A percentile compares a stretch with the other conserved stretches of the same genome.
Evolutionary conservation across 805 yeast species (phyloP).

Genomic region (Clavispora fructus): DNA sequence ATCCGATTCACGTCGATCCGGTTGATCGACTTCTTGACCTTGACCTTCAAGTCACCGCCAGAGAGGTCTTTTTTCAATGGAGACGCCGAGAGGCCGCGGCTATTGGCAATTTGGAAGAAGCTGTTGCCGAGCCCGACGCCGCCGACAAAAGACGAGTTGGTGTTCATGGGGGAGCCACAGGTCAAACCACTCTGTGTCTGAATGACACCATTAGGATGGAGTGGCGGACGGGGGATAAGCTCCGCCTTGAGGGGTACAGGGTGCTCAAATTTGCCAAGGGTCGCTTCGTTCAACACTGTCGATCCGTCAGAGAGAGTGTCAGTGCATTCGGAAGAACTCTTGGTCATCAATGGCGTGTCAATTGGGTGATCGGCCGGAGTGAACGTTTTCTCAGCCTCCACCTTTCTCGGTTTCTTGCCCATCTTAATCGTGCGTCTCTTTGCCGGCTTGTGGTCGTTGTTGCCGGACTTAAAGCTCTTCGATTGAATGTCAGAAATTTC

Average conservation of each 20-base stretch:
- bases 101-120: slow-evolving; percentile 26
- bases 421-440: slow-evolving; percentile 40
- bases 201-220: slow-evolving; percentile 1
- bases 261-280: slow-evolving; percentile 5
- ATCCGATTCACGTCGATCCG: slow-evolving; percentile 27
- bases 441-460: slow-evolving; percentile 27
- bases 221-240: slow-evolving; percentile 2
- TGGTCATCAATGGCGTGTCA: neutral
- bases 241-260: slow-evolving; percentile 11
- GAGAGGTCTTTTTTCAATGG: slow-evolving; percentile 19
- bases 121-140: slow-evolving; percentile 39
- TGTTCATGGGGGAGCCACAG: slow-evolving; percentile 13
- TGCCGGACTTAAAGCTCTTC: slow-evolving; percentile 29
- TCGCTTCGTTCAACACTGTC: slow-evolving; percentile 2
- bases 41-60: slow-evolving; percentile 8
- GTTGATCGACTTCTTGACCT: slow-evolving; percentile 22
- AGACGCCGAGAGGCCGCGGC: slow-evolving; percentile 21
- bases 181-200: neutral
- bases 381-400: neutral
- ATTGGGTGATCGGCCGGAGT: neutral
- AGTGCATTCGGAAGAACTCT: neutral
- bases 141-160: slow-evolving; percentile 20
- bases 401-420: slow-evolving; percentile 4
- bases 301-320: slow-evolving; percentile 8
- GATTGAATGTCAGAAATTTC: slow-evolving; percentile 44